These are phyloP conservation scores for Sporothrix brasiliensis DNA, from an alignment of 2,329 filamentous ascomycete genomes.

Conservation along the genomic window DNA sequence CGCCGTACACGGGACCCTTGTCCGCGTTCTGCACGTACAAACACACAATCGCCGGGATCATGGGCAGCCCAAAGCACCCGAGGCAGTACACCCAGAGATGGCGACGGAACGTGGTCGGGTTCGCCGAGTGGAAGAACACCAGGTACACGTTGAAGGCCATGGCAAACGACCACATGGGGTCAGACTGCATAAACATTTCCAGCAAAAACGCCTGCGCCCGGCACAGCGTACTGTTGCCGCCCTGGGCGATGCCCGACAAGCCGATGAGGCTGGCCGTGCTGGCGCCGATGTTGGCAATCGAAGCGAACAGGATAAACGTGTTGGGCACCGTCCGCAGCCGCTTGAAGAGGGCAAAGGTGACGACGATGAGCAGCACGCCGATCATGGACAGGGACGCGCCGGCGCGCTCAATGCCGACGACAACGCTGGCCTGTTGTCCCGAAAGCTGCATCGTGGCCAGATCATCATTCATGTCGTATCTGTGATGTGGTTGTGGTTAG, in stretches of 20 bases:
- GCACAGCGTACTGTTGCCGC: conserved; percentile 61
- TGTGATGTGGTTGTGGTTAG: not conserved
- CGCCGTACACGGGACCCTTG: conserved; percentile 54
- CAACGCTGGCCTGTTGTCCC: conserved; percentile 45
- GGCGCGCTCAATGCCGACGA: conserved; percentile 56
- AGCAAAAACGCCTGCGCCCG: conserved; percentile 63
- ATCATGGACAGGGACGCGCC: conserved; percentile 58
- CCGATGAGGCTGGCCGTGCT: conserved; percentile 71
- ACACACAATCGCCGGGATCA: conserved; percentile 66
- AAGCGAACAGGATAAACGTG: conserved; percentile 64
- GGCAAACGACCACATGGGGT: conserved; percentile 75
- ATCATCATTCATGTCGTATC: conserved; percentile 31
- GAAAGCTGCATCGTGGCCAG: conserved; percentile 39
- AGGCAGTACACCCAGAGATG: conserved; percentile 72
- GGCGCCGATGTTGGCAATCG: conserved; percentile 61
- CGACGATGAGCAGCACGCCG: conserved; percentile 55
- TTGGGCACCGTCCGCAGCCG: conserved; percentile 62
- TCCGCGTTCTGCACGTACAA: conserved; percentile 56
- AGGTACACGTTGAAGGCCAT: conserved; percentile 84
- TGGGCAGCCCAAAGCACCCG: conserved; percentile 72
- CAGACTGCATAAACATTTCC: conserved; percentile 76
- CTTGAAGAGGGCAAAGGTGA: conserved; percentile 56
- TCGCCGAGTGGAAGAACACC: conserved; percentile 63
- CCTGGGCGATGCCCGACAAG: conserved; percentile 62
- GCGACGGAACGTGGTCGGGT: conserved; percentile 68